Evolutionary conservation across 2,329 filamentous ascomycete species (phyloP).

Genomic region (Sporothrix dimorphospora): DNA sequence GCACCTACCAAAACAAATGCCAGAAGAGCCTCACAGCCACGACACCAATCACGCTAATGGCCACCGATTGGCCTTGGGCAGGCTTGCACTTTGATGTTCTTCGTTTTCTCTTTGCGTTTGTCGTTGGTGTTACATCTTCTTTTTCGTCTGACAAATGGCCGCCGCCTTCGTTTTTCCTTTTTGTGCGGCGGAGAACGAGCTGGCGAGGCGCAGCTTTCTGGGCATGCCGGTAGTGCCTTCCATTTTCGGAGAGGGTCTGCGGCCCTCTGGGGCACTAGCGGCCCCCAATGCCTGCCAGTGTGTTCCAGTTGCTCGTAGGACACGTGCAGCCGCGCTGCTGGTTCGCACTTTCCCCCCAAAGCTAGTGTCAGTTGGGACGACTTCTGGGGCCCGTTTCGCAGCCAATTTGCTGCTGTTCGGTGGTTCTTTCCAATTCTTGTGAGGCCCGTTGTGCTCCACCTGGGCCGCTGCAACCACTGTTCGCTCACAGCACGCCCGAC

Average conservation of each 20-base stretch:
- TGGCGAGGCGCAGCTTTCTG: constrained; percentile 23
- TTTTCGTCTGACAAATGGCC: constrained; percentile 18
- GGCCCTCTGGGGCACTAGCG: background rate
- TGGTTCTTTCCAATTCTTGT: background rate
- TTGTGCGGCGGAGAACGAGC: background rate
- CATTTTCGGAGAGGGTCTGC: constrained; percentile 9
- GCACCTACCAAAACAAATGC: background rate
- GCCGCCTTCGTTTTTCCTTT: background rate
- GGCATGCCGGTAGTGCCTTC: constrained; percentile 25
- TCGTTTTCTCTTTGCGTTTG: background rate
- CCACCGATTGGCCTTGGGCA: background rate
- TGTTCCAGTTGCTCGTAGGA: background rate
- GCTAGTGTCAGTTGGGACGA: background rate
- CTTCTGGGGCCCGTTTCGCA: background rate
- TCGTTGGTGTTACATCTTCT: background rate
- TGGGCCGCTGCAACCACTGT: background rate
- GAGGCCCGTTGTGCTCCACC: background rate
- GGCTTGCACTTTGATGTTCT: background rate
- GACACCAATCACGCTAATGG: background rate
- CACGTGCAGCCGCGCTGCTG: constrained; percentile 6
- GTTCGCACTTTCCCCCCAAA: background rate
- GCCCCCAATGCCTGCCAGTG: background rate
- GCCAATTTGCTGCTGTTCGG: background rate
- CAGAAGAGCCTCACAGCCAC: constrained; percentile 5
- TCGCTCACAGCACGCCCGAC: constrained; percentile 4